A percentile compares a stretch with the other conserved stretches of the same genome.
Conservation (phyloP, 2,329 filamentous ascomycete genomes). For the Zopfia rhizophila region DNA sequence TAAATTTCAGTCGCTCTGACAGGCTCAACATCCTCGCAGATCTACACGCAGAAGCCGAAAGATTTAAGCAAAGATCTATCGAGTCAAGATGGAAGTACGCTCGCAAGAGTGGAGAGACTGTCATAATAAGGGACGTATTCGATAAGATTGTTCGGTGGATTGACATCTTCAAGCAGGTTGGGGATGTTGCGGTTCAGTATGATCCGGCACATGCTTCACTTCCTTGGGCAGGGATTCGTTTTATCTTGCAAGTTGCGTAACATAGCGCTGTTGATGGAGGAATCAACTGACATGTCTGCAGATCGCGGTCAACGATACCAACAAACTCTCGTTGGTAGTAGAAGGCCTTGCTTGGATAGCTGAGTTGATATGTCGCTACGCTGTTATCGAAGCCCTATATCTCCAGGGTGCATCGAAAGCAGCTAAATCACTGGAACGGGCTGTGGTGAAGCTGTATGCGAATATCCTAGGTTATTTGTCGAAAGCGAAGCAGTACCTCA, state of each 20-base stretch:
- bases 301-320: not conserved
- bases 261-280: not conserved
- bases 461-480: constrained; percentile 6
- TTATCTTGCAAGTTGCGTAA: constrained; percentile 37
- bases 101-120: constrained; percentile 2
- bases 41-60: constrained; percentile 3
- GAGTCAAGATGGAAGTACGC: constrained; percentile 2
- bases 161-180: constrained; percentile 34
- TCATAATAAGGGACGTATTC: constrained; percentile 33
- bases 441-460: constrained; percentile 3
- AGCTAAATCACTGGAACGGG: not conserved
- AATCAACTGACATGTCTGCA: constrained; percentile 1
- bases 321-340: not conserved
- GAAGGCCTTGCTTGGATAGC: constrained; percentile 5
- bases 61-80: constrained; percentile 1
- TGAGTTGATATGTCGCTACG: constrained; percentile 5
- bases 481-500: constrained; percentile 2
- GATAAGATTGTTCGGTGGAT: constrained; percentile 30
- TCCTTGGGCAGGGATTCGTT: constrained; percentile 37
- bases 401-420: not conserved
- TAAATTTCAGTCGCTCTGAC: constrained; percentile 8
- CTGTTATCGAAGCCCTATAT: constrained; percentile 2
- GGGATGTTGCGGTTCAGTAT: constrained; percentile 35
- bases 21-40: constrained; percentile 7
- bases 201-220: constrained; percentile 40